These are phyloP conservation scores for Morella rubra DNA, from an alignment of 306 rosid genomes.

Conservation along the genomic window DNA sequence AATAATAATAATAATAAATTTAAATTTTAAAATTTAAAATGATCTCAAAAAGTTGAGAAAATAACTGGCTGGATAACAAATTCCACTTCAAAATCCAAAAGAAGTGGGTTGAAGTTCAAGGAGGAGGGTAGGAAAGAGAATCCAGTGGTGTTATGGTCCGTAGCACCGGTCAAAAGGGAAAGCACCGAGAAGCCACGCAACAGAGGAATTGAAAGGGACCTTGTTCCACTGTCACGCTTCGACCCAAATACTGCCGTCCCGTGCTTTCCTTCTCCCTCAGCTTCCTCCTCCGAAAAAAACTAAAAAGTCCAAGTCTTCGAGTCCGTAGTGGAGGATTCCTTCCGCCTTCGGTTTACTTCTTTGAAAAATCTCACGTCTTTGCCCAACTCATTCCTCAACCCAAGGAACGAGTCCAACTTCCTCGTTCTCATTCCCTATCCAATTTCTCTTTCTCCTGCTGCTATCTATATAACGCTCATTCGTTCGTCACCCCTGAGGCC, in stretches of 20 bases:
- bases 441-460: constrained; percentile 8
- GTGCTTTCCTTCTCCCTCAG: constrained; percentile 19
- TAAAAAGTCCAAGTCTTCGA: constrained; percentile 43
- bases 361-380: constrained; percentile 25
- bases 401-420: constrained; percentile 34
- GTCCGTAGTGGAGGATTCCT: constrained; percentile 24
- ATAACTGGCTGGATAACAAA: too few species aligned
- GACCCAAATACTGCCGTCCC: constrained; percentile 3
- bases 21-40: too few species aligned
- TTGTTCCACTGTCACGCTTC: constrained; percentile 8
- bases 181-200: constrained; percentile 5
- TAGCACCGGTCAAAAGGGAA: constrained; percentile 4
- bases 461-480: constrained; percentile 6
- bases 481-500: neutral
- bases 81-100: too few species aligned
- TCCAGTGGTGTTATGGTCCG: too few species aligned
- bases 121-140: neutral
- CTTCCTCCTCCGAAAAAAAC: neutral
- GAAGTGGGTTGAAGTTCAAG: neutral
- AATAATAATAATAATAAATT: too few species aligned
- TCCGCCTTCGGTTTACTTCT: constrained; percentile 18
- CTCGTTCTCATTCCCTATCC: neutral
- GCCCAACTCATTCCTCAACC: constrained; percentile 1
- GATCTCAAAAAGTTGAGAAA: too few species aligned
- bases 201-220: neutral